Percentiles rank a stretch among this genome's conserved stretches.
phyloP scores from a whole-genome alignment of 345 rosid genomes.

The Leavenworthia alabamica region DNA sequence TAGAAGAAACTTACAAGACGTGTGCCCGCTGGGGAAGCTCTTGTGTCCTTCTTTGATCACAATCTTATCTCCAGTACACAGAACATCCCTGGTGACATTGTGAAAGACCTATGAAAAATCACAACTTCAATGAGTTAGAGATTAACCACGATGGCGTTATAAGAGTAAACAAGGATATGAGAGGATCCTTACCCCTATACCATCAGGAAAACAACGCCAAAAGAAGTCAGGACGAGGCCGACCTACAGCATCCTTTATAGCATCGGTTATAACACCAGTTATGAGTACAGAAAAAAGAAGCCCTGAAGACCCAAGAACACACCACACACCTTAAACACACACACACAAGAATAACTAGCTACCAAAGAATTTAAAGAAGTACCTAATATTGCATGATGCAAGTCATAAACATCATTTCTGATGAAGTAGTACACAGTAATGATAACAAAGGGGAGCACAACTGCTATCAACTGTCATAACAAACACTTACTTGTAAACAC shows the following conservation, averaged over 20 bases:
- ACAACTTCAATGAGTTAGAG: background rate
- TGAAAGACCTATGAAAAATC: conserved; percentile 43
- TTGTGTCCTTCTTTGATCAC: conserved; percentile 89
- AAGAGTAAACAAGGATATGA: background rate
- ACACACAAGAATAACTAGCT: background rate
- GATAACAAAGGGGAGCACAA: conserved; percentile 57
- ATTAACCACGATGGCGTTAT: background rate
- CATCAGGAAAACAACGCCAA: conserved; percentile 97
- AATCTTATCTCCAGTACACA: conserved; percentile 62
- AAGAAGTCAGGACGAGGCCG: conserved; percentile 95
- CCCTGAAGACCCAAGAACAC: conserved; percentile 37
- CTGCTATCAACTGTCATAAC: conserved; percentile 52
- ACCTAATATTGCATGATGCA: conserved; percentile 88
- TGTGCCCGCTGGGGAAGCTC: conserved; percentile 96
- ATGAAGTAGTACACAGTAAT: conserved; percentile 57
- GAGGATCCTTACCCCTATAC: conserved; percentile 57
- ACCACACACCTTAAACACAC: background rate
- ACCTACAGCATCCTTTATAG: conserved; percentile 89
- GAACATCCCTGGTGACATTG: conserved; percentile 49
- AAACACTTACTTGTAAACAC: background rate
- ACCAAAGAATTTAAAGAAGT: conserved; percentile 13
- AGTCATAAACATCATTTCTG: conserved; percentile 74
- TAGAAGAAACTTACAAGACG: conserved; percentile 56
- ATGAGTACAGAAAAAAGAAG: conserved; percentile 70
- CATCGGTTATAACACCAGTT: conserved; percentile 80